Evolutionary conservation across 805 yeast genomes (phyloP), one percentile per base, ranked within the genome.

Genomic region (Wickerhamiella cacticola): DNA sequence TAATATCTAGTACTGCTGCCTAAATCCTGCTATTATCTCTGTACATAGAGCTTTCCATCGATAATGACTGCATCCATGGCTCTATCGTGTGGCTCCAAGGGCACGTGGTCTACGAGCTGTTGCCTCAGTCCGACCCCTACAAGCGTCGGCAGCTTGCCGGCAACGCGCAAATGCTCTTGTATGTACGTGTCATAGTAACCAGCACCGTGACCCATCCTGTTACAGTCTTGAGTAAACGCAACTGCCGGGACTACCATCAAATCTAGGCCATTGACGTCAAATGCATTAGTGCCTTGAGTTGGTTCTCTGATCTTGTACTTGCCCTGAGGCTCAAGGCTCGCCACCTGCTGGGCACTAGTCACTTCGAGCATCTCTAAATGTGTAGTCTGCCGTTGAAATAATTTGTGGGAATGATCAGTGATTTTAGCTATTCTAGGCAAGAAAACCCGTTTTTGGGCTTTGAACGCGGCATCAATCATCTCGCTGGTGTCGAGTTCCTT

Each of bases 141-240:
- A 28, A 63, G 49, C 9, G 16, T 23, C 3, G 70, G 68, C 12
- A 21, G 15, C 3, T 31, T 25, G 23, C 43, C 45, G 1, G 25
- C 12, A 1, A 13, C 19, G 1, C 19, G 12, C 24, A 19, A 31
- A 36, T 56, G 58, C 46, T 81, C 64, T 41, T 69, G 65, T 36
- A 82, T 71, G 56, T 70, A 82, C 56, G 80, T 85, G 61, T 89
- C 98, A 61, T 92, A 89, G 62, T 76, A 87, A 0, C 96, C 98
- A 4, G 80, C 89, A 1, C 98, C 98, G 60, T 86, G 94, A 1
- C 98, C 98, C 46, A 89, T 60, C 47, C 98, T 62, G 10, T 68
- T 61, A 19, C 78, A 56, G 10, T 59, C 53, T 10, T 31, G 53
- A 1, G 83, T 73, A 62, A 84, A 88, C 1, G 84, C 95, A 1